phyloP scores from a whole-genome alignment of 345 rosid species.

The Brassica nigra region DNA sequence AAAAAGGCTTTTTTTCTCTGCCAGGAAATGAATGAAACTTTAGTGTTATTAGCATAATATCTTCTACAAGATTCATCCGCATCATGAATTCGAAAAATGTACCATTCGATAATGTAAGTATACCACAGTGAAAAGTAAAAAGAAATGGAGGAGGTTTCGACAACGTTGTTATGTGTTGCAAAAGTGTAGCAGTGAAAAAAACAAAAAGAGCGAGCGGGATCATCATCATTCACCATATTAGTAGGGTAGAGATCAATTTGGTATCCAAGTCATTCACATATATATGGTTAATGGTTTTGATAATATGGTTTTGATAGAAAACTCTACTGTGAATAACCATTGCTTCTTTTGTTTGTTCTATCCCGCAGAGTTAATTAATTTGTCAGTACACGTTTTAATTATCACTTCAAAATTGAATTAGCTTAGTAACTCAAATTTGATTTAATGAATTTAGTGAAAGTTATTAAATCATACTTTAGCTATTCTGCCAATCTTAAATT shows the following conservation, averaged over 20 bases:
- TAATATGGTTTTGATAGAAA: background rate
- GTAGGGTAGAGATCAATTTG: background rate
- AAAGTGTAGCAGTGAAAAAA: conserved; percentile 11
- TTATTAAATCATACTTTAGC: background rate
- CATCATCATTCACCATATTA: conserved; percentile 7
- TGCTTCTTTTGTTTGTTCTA: background rate
- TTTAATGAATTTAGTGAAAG: background rate
- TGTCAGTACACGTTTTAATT: background rate
- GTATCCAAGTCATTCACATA: background rate
- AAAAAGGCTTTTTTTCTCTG: background rate
- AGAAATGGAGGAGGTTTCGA: conserved; percentile 7
- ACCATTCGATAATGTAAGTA: background rate
- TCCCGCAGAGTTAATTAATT: background rate
- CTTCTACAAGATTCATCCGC: background rate
- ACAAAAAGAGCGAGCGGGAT: background rate
- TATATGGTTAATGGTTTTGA: background rate
- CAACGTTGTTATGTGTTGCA: conserved; percentile 9
- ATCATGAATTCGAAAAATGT: background rate
- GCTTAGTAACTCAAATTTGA: background rate
- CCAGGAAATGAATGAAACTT: background rate
- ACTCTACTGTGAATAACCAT: background rate
- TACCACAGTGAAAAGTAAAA: background rate
- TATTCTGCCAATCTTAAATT: background rate
- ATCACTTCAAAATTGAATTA: background rate
- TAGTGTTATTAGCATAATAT: background rate